A percentile compares a stretch with the other conserved stretches of the same genome.
These are phyloP conservation scores for Nematocida ausubeli DNA, from an alignment of 371 early-diverging fungal genomes.

Conservation along the genomic window DNA sequence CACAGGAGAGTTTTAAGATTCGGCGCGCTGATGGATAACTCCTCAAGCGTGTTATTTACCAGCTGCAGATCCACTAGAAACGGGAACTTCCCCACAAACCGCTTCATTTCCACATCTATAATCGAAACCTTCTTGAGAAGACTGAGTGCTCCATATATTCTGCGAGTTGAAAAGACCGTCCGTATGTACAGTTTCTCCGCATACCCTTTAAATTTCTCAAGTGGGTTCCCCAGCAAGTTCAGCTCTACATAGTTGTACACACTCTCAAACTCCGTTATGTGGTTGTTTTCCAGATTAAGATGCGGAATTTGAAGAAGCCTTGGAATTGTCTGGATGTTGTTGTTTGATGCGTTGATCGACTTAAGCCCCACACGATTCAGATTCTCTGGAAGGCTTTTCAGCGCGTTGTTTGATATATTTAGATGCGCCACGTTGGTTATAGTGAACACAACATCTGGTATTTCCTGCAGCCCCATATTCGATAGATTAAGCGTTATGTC, in stretches of 20 bases:
- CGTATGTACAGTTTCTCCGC: slow-evolving; percentile 26
- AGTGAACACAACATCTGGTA: slow-evolving; percentile 23
- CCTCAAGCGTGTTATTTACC: slow-evolving; percentile 30
- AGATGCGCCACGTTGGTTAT: slow-evolving; percentile 11
- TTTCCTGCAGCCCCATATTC: slow-evolving; percentile 15
- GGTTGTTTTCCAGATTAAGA: slow-evolving; percentile 37
- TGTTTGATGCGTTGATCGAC: slow-evolving; percentile 42
- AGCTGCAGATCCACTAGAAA: slow-evolving; percentile 32
- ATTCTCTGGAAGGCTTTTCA: slow-evolving; percentile 7
- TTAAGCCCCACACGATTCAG: slow-evolving; percentile 12
- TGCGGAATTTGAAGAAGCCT: slow-evolving; percentile 7
- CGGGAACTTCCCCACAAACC: slow-evolving; percentile 42
- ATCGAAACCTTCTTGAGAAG: slow-evolving; percentile 25
- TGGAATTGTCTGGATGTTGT: slow-evolving; percentile 17
- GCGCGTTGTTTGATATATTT: slow-evolving; percentile 38
- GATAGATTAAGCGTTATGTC: slow-evolving; percentile 21
- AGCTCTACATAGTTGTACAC: slow-evolving; percentile 11
- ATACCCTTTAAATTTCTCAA: slow-evolving; percentile 17
- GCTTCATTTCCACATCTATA: slow-evolving; percentile 38
- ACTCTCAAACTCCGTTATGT: slow-evolving; percentile 25
- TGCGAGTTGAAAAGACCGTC: not conserved
- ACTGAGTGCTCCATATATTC: slow-evolving; percentile 5
- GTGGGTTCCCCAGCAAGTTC: slow-evolving; percentile 41
- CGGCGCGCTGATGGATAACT: slow-evolving; percentile 29
- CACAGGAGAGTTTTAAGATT: slow-evolving; percentile 36